Conservation (phyloP, 1,284 basidiomycete species). For the Veloporphyrellus conicus region DNA sequence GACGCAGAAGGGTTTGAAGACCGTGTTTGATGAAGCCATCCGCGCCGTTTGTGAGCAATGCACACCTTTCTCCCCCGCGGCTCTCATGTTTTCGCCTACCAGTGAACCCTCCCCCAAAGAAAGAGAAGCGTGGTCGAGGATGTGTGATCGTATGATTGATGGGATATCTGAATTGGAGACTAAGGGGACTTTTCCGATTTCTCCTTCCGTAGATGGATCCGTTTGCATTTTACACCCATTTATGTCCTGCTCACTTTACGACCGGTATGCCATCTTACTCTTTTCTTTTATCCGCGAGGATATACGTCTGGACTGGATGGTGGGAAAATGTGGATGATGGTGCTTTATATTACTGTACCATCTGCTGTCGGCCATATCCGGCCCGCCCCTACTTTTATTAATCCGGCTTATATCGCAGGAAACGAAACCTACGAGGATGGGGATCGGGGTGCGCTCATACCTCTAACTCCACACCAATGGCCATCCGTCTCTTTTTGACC, state of each 20-base stretch:
- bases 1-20: slow-evolving; percentile 96
- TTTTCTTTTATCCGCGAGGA: slow-evolving; percentile 15
- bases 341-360: too few species aligned
- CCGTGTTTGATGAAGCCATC: slow-evolving; percentile 95
- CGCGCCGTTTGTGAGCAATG: slow-evolving; percentile 77
- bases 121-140: slow-evolving; percentile 46
- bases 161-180: slow-evolving; percentile 11
- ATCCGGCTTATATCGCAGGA: too few species aligned
- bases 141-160: slow-evolving; percentile 70
- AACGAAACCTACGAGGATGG: too few species aligned
- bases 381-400: too few species aligned
- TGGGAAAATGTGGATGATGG: background rate
- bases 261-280: slow-evolving; percentile 31
- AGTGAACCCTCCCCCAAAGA: slow-evolving; percentile 74
- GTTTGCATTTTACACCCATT: slow-evolving; percentile 51
- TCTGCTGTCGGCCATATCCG: too few species aligned
- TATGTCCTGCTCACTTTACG: slow-evolving; percentile 52
- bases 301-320: slow-evolving; percentile 7
- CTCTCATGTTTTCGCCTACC: slow-evolving; percentile 14
- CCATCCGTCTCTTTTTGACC: too few species aligned
- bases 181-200: slow-evolving; percentile 17
- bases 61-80: slow-evolving; percentile 8
- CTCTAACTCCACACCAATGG: too few species aligned
- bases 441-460: too few species aligned
- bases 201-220: slow-evolving; percentile 31